These are phyloP conservation scores for Quercus phellos DNA, from an alignment of 331 rosid genomes.

Conservation along the genomic window DNA sequence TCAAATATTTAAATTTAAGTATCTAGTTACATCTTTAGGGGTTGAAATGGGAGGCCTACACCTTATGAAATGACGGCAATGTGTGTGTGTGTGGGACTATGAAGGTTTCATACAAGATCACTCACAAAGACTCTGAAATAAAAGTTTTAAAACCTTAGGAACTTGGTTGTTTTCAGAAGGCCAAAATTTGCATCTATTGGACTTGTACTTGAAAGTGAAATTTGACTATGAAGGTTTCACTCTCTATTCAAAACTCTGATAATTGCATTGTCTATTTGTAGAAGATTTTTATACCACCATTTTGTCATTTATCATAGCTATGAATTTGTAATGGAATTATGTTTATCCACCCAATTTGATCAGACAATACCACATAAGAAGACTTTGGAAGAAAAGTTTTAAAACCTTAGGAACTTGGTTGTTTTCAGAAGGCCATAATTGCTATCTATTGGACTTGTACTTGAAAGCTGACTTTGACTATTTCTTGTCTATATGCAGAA, in stretches of 20 bases:
- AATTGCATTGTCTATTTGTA: not conserved
- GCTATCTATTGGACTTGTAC: not conserved
- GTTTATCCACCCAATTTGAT: not conserved
- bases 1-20: not conserved
- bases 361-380: not conserved
- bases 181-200: not conserved
- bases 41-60: not conserved
- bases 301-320: not conserved
- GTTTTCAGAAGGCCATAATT: not conserved
- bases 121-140: not conserved
- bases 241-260: not conserved
- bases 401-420: not conserved
- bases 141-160: not conserved
- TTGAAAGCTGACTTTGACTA: not conserved
- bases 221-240: not conserved
- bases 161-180: not conserved
- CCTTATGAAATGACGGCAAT: not conserved
- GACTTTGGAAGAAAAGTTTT: no score
- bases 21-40: not conserved
- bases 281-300: not conserved
- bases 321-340: not conserved
- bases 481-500: not conserved
- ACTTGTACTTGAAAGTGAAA: no score
- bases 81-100: no score
- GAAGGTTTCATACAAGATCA: not conserved